Conservation (phyloP, 108 stramenopile species). For the Cylindrotheca closterium region DNA sequence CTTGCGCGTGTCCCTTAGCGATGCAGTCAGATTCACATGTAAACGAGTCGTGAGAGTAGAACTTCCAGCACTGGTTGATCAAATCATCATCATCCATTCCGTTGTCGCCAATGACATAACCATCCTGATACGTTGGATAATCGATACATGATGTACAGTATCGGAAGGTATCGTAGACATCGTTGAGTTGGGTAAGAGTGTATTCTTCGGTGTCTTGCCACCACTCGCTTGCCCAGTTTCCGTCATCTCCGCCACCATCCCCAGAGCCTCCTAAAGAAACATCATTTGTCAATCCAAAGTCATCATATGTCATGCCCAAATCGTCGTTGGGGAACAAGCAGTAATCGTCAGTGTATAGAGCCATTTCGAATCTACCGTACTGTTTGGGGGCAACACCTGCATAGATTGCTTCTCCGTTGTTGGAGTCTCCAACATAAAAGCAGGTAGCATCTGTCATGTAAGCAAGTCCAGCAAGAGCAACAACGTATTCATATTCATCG, state of each 20-base stretch:
- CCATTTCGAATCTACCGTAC: constrained; percentile 69
- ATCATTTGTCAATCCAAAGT: constrained; percentile 52
- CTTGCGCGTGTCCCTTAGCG: constrained; percentile 70
- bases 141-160: constrained; percentile 86
- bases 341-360: constrained; percentile 63
- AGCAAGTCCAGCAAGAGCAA: constrained; percentile 75
- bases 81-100: constrained; percentile 86
- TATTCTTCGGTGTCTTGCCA: constrained; percentile 79
- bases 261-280: constrained; percentile 37
- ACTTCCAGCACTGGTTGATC: constrained; percentile 94
- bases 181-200: constrained; percentile 71
- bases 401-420: constrained; percentile 56
- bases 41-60: constrained; percentile 80
- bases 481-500: constrained; percentile 85
- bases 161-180: constrained; percentile 68
- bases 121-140: constrained; percentile 89
- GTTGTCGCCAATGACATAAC: constrained; percentile 81
- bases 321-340: constrained; percentile 52
- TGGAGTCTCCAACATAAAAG: constrained; percentile 51
- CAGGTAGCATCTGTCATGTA: constrained; percentile 86
- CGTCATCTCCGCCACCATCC: constrained; percentile 44
- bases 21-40: constrained; percentile 74
- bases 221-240: constrained; percentile 43
- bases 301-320: constrained; percentile 62
- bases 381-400: constrained; percentile 57